Evolutionary conservation across 108 stramenopile species (phyloP).

Genomic region (Nitzschia sp.): DNA sequence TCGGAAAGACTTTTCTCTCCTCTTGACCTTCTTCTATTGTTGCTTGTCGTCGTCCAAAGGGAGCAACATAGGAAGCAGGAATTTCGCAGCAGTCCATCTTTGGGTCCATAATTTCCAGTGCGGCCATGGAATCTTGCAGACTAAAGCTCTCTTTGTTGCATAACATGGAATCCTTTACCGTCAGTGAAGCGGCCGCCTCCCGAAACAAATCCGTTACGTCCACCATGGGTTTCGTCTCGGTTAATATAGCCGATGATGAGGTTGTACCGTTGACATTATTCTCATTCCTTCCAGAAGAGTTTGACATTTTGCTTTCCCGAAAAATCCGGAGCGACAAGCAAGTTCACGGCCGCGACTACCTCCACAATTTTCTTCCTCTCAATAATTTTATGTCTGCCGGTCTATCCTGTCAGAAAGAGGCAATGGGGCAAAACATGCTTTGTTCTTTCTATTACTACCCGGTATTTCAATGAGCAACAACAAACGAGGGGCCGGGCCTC

Average conservation of each 20-base stretch:
- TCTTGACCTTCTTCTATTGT: neutral
- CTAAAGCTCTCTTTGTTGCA: conserved; percentile 59
- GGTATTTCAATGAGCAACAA: too few relatives aligned
- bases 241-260: neutral
- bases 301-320: neutral
- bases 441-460: too few relatives aligned
- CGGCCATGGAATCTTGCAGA: conserved; percentile 91
- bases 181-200: conserved; percentile 50
- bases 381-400: too few relatives aligned
- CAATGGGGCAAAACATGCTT: too few relatives aligned
- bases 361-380: too few relatives aligned
- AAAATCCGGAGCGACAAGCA: too few relatives aligned
- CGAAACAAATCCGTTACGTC: conserved; percentile 54
- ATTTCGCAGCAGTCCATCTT: conserved; percentile 92
- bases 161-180: conserved; percentile 53
- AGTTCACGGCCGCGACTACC: too few relatives aligned
- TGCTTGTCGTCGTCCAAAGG: conserved; percentile 4
- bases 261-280: conserved; percentile 4
- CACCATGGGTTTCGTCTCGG: conserved; percentile 20
- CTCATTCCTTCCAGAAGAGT: neutral
- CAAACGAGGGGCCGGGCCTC: too few relatives aligned
- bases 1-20: conserved; percentile 39
- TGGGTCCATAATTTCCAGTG: conserved; percentile 86
- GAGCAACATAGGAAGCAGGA: conserved; percentile 36
- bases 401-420: too few relatives aligned